A percentile compares a stretch with the other conserved stretches of the same genome.
These are phyloP conservation scores for Anthracocystis panici-leucophaei DNA, from an alignment of 1,284 basidiomycete genomes.

Conservation along the genomic window DNA sequence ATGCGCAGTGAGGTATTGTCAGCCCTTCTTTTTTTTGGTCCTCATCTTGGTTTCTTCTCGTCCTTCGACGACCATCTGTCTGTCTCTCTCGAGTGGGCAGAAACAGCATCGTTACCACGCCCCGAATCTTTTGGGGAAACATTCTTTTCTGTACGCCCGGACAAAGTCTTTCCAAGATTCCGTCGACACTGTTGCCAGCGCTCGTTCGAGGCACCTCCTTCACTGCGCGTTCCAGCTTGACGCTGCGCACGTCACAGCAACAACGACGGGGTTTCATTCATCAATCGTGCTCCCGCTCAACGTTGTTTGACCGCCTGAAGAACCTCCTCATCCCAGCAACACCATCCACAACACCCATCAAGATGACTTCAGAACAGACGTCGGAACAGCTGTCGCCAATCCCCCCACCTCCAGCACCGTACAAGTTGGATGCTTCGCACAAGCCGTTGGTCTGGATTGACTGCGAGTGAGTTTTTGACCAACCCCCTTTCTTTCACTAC, in stretches of 20 bases:
- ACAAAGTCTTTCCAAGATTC: neutral
- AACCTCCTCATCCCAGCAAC: neutral
- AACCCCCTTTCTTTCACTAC: no score
- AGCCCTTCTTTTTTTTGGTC: no score
- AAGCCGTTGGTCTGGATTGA: conserved; percentile 89
- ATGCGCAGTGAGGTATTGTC: neutral
- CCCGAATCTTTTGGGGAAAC: no score
- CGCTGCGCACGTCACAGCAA: neutral
- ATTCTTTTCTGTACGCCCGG: no score
- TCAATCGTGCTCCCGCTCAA: neutral
- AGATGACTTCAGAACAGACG: no score
- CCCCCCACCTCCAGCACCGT: conserved; percentile 54
- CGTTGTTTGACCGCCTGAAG: neutral
- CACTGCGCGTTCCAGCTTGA: neutral
- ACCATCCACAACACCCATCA: neutral
- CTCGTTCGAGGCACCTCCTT: neutral
- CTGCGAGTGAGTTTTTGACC: conserved; percentile 78
- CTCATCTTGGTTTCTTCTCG: neutral
- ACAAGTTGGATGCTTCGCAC: conserved; percentile 66
- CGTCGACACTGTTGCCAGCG: neutral
- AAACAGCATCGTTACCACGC: no score
- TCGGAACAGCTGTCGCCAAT: conserved; percentile 42
- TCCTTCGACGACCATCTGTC: neutral
- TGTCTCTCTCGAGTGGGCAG: no score
- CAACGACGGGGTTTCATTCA: neutral